phyloP scores from a whole-genome alignment of 495 filamentous ascomycete species.

The Xylaria telfairii region DNA sequence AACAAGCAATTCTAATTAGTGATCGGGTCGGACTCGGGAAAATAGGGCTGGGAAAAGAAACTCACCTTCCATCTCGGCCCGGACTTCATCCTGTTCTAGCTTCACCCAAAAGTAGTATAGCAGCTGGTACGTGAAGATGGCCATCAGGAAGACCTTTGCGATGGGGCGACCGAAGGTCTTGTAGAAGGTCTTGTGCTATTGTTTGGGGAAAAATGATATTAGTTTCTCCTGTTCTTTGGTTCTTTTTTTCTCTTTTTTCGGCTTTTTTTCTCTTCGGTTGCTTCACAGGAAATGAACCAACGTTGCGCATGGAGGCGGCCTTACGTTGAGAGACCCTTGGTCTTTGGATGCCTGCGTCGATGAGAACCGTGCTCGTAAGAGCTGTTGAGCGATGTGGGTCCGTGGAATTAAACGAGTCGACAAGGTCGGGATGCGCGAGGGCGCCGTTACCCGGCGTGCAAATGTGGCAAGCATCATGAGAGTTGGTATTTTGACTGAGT shows the following conservation, averaged over 20 bases:
- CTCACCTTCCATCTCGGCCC: slow-evolving; percentile 61
- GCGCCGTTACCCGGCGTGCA: background rate
- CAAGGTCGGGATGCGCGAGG: background rate
- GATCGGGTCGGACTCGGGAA: slow-evolving; percentile 7
- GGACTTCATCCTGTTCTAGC: slow-evolving; percentile 79
- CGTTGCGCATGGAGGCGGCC: background rate
- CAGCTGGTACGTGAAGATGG: slow-evolving; percentile 87
- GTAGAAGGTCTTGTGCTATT: slow-evolving; percentile 72
- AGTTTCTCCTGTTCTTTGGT: background rate
- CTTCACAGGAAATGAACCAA: background rate
- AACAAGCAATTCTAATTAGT: background rate
- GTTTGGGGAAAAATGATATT: background rate
- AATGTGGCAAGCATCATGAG: slow-evolving; percentile 10
- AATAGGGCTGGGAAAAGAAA: background rate
- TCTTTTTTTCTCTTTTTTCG: background rate
- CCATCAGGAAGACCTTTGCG: slow-evolving; percentile 82
- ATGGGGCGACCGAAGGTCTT: slow-evolving; percentile 79
- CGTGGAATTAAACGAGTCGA: slow-evolving; percentile 11
- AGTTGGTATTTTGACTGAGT: background rate
- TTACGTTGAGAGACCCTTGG: slow-evolving; percentile 35
- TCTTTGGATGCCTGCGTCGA: slow-evolving; percentile 26
- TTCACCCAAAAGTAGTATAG: slow-evolving; percentile 85
- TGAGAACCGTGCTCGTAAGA: slow-evolving; percentile 29
- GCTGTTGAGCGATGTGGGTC: slow-evolving; percentile 23
- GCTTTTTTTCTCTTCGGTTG: background rate